Evolutionary conservation across 768 basidiomycete genomes (phyloP), one percentile per base, ranked within the genome.

Genomic region (Boletellus emodensis): DNA sequence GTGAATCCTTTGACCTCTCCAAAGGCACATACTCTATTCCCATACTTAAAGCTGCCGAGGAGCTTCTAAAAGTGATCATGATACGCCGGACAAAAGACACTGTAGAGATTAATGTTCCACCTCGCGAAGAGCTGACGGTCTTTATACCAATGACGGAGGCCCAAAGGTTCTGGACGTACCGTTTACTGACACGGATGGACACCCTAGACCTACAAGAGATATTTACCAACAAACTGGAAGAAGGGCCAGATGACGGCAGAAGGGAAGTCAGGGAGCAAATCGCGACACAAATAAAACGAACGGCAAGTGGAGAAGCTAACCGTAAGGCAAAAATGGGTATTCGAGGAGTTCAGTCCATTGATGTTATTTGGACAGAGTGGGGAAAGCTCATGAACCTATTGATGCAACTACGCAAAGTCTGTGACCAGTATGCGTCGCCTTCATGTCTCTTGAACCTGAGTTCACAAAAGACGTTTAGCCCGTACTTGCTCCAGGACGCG

Each of bases 341-440:
- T 40, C 3, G 8, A 10, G 33, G 1, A 18, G 24, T 37, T 4
- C 4, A 8, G 9, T 9, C 52, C 15, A 12, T 38, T 60, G 17
- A 46, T 20, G 2, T 30, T 15, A 8, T 34, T n/a, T 22, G 2
- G 38, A n/a, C 51, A 81, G 80, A 72, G 46, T 83, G 78, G 75
- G 74, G 67, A 49, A 75, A 75, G 52, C 69, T 83, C 39, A 82
- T 82, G 77, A 85, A 84, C 63, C 71, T 87, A n/a, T 62, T 88
- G 40, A 77, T 87, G 72, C 85, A 87, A 64, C 70, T 88, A 11
- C 75, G 85, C 40, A 78, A 80, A 71, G 77, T 85, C 42, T 87
- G 85, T 64, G 83, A 85, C 58, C 85, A 87, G 78, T 81, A 55
- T 30, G 79, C 61, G 3, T 11, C 47, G 10, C 20, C 32, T 46